phyloP scores from a whole-genome alignment of 2,329 filamentous ascomycete genomes.

The Fusarium camptoceras region DNA sequence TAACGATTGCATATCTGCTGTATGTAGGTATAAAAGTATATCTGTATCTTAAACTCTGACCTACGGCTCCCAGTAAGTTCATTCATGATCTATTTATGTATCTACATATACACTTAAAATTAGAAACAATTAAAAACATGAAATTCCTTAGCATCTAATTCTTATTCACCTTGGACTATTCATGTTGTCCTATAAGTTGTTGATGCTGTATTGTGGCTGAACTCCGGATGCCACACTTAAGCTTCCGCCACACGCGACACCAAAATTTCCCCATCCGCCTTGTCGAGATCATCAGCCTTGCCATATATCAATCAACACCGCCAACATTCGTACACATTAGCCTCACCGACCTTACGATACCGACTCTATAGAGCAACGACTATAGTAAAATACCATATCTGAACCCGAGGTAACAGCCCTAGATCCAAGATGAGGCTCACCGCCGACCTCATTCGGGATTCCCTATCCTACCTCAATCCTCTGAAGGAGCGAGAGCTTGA shows the following conservation, averaged over 20 bases:
- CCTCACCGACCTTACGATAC: not conserved
- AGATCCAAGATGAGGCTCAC: conserved; percentile 85
- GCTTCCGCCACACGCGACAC: conserved; percentile 34
- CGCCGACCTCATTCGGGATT: conserved; percentile 91
- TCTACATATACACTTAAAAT: not conserved
- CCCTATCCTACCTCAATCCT: conserved; percentile 98
- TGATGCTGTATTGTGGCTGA: conserved; percentile 22
- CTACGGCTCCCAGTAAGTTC: not conserved
- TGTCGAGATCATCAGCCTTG: conserved; percentile 49
- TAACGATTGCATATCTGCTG: not conserved
- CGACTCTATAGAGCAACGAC: not conserved
- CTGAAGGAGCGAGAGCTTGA: conserved; percentile 99
- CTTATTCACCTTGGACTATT: not conserved
- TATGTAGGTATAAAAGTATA: not conserved
- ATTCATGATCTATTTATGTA: not conserved
- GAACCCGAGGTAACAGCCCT: conserved; percentile 43
- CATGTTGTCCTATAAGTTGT: not conserved
- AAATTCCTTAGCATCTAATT: not conserved
- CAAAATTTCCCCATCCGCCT: conserved; percentile 52
- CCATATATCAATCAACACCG: conserved; percentile 32
- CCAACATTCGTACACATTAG: conserved; percentile 13
- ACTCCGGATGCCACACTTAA: conserved; percentile 21
- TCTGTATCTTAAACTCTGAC: not conserved
- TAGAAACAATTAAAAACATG: too few species aligned
- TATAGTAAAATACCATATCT: not conserved